A percentile compares a stretch with the other conserved stretches of the same genome.
Conservation (phyloP, 306 rosid genomes). For the Rosa chinensis region DNA sequence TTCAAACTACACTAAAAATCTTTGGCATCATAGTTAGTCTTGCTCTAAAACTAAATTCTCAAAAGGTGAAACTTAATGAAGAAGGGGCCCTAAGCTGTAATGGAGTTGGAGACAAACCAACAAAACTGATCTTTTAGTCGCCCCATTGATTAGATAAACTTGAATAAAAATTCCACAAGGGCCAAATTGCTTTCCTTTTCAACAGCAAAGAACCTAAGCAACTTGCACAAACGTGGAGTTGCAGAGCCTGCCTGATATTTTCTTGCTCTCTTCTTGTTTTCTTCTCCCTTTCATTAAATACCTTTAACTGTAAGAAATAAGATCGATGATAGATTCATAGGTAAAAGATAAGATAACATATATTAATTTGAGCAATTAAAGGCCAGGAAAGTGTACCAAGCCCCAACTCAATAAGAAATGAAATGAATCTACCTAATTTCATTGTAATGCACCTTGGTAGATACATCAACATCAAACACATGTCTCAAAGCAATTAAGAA, state of each 20-base stretch:
- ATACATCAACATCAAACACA: conserved; percentile 11
- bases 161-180: conserved; percentile 23
- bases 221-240: conserved; percentile 27
- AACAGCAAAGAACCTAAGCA: conserved; percentile 23
- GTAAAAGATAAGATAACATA: not conserved
- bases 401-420: conserved; percentile 5
- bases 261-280: not conserved
- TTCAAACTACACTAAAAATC: not conserved
- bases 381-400: not conserved
- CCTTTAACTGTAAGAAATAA: not conserved
- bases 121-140: conserved; percentile 17
- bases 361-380: not conserved
- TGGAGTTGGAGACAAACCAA: conserved; percentile 16
- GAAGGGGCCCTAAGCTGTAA: conserved; percentile 5
- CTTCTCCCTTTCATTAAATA: not conserved
- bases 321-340: not conserved
- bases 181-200: conserved; percentile 37
- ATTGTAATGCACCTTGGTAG: conserved; percentile 12
- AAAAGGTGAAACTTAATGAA: conserved; percentile 9
- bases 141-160: conserved; percentile 35
- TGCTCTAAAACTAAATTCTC: not conserved
- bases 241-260: not conserved
- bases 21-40: not conserved
- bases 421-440: not conserved
- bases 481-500: conserved; percentile 10